Conservation (phyloP, 2,329 filamentous ascomycete genomes). For the Colletotrichum higginsianum region DNA sequence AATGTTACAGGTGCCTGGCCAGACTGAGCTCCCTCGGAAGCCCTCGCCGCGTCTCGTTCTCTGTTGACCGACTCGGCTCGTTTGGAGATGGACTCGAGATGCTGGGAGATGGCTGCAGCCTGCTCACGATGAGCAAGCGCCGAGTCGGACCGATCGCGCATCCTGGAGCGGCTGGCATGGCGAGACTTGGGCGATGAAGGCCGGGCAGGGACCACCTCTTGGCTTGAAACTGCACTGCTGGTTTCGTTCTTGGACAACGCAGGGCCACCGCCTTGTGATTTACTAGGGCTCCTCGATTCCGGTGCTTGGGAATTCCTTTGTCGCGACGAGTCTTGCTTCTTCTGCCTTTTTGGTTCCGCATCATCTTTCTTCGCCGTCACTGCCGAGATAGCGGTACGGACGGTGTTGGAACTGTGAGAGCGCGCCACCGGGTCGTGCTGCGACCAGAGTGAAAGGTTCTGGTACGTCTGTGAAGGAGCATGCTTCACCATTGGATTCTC, state of each 20-base stretch:
- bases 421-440: not conserved
- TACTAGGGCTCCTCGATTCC: no score
- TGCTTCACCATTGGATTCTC: not conserved
- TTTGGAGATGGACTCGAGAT: conserved; percentile 46
- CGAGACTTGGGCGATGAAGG: conserved; percentile 55
- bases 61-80: conserved; percentile 45
- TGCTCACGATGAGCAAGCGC: conserved; percentile 29
- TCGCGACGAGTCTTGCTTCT: not conserved
- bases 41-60: conserved; percentile 34
- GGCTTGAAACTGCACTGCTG: not conserved
- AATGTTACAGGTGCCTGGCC: conserved; percentile 38
- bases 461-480: not conserved
- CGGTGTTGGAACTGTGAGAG: not conserved
- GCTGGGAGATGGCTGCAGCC: conserved; percentile 41
- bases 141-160: conserved; percentile 46
- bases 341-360: not conserved
- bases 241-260: no score
- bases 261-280: no score
- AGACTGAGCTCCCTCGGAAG: not conserved
- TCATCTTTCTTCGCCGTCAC: not conserved
- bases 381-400: not conserved
- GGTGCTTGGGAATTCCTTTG: no score
- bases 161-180: conserved; percentile 51
- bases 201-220: conserved; percentile 29
- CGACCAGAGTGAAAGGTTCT: not conserved